A percentile compares a stretch with the other conserved stretches of the same genome.
These are phyloP conservation scores for Leishmania aethiopica DNA, from an alignment of 208 protist genomes.

Conservation along the genomic window DNA sequence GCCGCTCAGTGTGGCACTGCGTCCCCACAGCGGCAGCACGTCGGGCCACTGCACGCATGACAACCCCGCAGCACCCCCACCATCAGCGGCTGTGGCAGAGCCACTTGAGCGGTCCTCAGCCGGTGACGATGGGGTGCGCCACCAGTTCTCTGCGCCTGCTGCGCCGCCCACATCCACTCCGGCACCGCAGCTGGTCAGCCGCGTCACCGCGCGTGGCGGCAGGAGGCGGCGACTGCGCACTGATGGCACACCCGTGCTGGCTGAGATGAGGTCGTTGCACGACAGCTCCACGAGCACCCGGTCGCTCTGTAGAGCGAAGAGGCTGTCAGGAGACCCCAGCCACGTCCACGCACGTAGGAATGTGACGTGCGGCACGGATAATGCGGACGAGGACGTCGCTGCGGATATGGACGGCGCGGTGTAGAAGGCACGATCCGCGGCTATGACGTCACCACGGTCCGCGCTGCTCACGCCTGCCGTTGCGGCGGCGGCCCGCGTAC, in stretches of 20 bases:
- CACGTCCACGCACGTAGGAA: slow-evolving; percentile 46
- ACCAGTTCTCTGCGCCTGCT: slow-evolving; percentile 2
- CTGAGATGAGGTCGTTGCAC: slow-evolving; percentile 35
- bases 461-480: neutral
- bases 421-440: slow-evolving; percentile 33
- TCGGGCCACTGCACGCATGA: slow-evolving; percentile 17
- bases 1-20: slow-evolving; percentile 10
- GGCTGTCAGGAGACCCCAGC: slow-evolving; percentile 37
- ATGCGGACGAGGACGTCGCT: neutral
- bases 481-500: slow-evolving; percentile 10
- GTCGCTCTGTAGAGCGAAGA: slow-evolving; percentile 45
- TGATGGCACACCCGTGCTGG: slow-evolving; percentile 36
- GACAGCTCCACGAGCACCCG: slow-evolving; percentile 38
- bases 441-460: neutral
- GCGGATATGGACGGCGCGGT: neutral
- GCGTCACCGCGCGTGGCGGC: slow-evolving; percentile 12
- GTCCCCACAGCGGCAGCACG: slow-evolving; percentile 28
- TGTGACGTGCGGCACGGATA: slow-evolving; percentile 7
- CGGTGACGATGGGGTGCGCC: slow-evolving; percentile 5
- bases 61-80: slow-evolving; percentile 8
- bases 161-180: neutral
- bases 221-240: slow-evolving; percentile 35
- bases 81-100: neutral
- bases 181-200: neutral
- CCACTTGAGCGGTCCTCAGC: neutral